Base-by-base conservation (phyloP, 176 grass and related monocot genomes). In the Alopecurus myosuroides region DNA sequence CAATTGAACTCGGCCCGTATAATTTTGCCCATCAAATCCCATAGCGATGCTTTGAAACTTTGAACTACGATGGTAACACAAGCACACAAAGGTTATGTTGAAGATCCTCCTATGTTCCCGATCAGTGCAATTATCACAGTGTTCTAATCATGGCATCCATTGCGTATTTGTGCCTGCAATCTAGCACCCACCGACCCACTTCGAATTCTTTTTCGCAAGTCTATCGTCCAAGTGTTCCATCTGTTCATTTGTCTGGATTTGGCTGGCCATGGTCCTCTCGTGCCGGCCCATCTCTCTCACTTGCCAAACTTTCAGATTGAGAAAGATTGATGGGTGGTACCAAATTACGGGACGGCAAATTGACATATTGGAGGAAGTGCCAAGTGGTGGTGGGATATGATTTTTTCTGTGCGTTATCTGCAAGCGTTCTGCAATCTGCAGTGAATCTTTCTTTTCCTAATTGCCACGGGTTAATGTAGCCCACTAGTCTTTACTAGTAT, bases 281-380 rank as follows among this genome's bases (percentile, higher is more conserved):
- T 44, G 25, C 79, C 48, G 3, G 29, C 55, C 57, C 69, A 46
- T 89, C 51, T 33, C 77, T 86, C 51, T 77, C 63, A 13, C 25
- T 82, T 65, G 78, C 88, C 84, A 72, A 86, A 60, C 63, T 78
- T 90, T 79, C 49, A 69, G 69, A 90, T 79, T 86, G 55, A 65
- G 78, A 78, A 65, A 78, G 52, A 82, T 82, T 78, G 58, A 78
- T 75, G 74, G 33, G 79, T 76, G 84, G 79, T 83, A 80, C 23
- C 63, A 69, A 72, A 42, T 45, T 70, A 70, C 34, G 19, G 35
- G 84, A 85, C 74, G 45, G 74, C 41, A 56, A 73, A 78, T 86
- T 56, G 79, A 86, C 79, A 74, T 69, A 45, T 74, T 57, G 28
- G 17, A 56, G 64, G 52, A 90, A 70, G 77, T 68, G 77, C 30